phyloP scores from a whole-genome alignment of 164 flowering plant species.

The Vitis cinerea region DNA sequence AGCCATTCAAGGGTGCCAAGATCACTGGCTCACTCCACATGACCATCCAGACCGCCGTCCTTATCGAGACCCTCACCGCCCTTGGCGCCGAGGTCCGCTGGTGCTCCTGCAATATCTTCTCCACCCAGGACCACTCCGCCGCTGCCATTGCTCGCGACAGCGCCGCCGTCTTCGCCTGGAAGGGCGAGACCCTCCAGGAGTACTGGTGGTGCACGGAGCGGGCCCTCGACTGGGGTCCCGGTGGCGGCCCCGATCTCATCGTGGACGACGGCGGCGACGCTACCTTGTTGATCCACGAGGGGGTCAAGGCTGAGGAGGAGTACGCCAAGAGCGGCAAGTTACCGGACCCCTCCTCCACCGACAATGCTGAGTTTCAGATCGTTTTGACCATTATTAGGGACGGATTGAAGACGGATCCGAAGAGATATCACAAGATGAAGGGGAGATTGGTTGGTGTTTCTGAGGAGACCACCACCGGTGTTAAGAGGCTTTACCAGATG shows the following conservation, averaged over 20 bases:
- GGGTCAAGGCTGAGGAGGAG: constrained; percentile 75
- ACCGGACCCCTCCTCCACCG: constrained; percentile 54
- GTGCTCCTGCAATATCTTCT: constrained; percentile 85
- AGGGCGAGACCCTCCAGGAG: constrained; percentile 79
- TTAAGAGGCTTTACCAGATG: constrained; percentile 81
- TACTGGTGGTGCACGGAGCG: constrained; percentile 91
- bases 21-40: constrained; percentile 81
- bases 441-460: constrained; percentile 67
- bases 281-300: constrained; percentile 75
- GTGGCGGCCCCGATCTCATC: constrained; percentile 73
- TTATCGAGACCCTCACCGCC: constrained; percentile 74
- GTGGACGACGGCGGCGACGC: constrained; percentile 85
- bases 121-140: constrained; percentile 84
- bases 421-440: constrained; percentile 63
- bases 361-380: constrained; percentile 61
- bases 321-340: constrained; percentile 48
- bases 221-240: constrained; percentile 76
- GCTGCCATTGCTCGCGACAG: constrained; percentile 74
- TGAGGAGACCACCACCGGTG: constrained; percentile 82
- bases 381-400: constrained; percentile 52
- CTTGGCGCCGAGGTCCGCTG: constrained; percentile 79
- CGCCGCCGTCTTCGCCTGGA: constrained; percentile 81
- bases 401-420: constrained; percentile 46
- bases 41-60: constrained; percentile 80
- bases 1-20: constrained; percentile 71